A percentile compares a stretch with the other conserved stretches of the same genome.
phyloP scores from a whole-genome alignment of 257 asterid genomes.

The Fraxinus anomala region DNA sequence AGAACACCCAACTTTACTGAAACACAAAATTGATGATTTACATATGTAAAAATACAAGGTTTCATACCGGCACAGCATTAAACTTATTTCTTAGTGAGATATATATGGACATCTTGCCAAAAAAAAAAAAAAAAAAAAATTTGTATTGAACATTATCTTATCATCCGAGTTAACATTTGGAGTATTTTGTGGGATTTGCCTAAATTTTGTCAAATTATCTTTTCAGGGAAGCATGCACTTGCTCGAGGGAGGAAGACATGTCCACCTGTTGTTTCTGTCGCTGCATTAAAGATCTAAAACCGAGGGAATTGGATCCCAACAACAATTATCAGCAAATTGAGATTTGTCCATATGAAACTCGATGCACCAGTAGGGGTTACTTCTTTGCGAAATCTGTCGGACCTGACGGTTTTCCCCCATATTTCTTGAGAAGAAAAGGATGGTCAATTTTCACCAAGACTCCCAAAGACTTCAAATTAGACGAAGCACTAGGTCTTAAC shows the following conservation, averaged over 20 bases:
- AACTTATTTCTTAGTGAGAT: neutral
- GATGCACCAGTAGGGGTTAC: neutral
- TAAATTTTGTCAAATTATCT: neutral
- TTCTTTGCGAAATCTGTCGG: conserved; percentile 21
- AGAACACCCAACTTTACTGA: too few species aligned
- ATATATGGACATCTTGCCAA: too few species aligned
- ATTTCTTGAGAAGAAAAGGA: conserved; percentile 28
- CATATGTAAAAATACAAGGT: neutral
- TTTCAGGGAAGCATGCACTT: conserved; percentile 39
- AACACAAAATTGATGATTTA: too few species aligned
- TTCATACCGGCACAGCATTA: neutral
- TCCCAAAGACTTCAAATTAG: conserved; percentile 29
- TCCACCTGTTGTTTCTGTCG: conserved; percentile 31
- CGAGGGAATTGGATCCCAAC: conserved; percentile 36
- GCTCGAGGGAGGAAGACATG: conserved; percentile 42
- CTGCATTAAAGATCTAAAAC: conserved; percentile 25
- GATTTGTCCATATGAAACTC: neutral
- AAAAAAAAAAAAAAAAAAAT: too few species aligned
- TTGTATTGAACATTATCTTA: too few species aligned
- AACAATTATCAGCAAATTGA: conserved; percentile 34
- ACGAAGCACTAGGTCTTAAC: conserved; percentile 45
- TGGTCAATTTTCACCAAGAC: conserved; percentile 40
- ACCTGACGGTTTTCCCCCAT: conserved; percentile 29
- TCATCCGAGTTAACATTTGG: too few species aligned
- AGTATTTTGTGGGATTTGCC: neutral